phyloP scores from a whole-genome alignment of 2,329 filamentous ascomycete genomes.

The Atkinsonella hypoxylon region DNA sequence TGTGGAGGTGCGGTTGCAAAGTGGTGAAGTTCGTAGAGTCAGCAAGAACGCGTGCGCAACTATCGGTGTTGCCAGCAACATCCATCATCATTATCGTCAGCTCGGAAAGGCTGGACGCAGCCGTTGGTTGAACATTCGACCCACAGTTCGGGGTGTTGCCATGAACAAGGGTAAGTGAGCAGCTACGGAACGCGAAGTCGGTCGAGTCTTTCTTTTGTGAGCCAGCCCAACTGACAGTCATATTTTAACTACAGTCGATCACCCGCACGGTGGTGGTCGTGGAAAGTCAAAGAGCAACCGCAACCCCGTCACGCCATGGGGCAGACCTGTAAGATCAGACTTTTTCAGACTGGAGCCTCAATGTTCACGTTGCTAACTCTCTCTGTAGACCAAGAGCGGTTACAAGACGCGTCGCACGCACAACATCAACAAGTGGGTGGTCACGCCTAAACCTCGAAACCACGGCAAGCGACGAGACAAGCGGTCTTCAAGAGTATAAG shows the following conservation, averaged over 20 bases:
- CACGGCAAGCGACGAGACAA: constrained; percentile 77
- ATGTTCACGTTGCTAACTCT: neutral
- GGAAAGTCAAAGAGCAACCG: constrained; percentile 99
- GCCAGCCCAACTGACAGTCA: neutral
- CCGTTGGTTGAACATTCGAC: constrained; percentile 86
- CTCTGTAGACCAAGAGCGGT: constrained; percentile 57
- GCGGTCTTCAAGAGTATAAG: constrained; percentile 26
- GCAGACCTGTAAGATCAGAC: constrained; percentile 63
- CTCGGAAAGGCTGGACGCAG: constrained; percentile 91
- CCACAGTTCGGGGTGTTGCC: constrained; percentile 90
- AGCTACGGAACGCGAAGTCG: neutral
- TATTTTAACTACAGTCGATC: constrained; percentile 54
- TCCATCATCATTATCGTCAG: constrained; percentile 78
- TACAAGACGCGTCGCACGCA: constrained; percentile 86
- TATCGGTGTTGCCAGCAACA: constrained; percentile 87
- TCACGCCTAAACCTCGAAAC: constrained; percentile 72
- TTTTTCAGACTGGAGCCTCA: neutral
- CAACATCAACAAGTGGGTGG: constrained; percentile 87
- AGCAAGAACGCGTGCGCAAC: constrained; percentile 90
- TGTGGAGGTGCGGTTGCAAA: constrained; percentile 78
- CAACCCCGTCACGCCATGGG: constrained; percentile 92
- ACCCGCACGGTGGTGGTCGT: constrained; percentile 97
- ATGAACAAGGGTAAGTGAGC: constrained; percentile 80
- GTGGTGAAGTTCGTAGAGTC: constrained; percentile 81
- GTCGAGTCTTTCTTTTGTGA: too few species aligned